phyloP scores from a whole-genome alignment of 805 yeast genomes.

The Sugiyamaella americana region DNA sequence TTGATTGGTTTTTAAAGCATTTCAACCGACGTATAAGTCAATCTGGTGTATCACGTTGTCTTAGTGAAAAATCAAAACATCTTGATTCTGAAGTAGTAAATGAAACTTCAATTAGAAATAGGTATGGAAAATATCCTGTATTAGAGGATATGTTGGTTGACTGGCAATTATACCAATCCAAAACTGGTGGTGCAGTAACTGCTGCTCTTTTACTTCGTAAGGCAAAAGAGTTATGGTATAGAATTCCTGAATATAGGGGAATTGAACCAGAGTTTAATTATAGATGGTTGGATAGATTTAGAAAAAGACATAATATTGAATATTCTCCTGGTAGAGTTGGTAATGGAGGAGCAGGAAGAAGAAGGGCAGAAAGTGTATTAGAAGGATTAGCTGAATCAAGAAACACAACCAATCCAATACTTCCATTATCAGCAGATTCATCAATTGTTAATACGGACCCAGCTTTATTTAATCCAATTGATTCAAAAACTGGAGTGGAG shows the following conservation, averaged over 20 bases:
- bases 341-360: background rate
- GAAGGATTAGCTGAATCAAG: background rate
- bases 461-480: background rate
- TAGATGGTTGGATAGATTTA: slow-evolving; percentile 15
- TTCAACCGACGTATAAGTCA: slow-evolving; percentile 10
- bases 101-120: slow-evolving; percentile 5
- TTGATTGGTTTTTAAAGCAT: slow-evolving; percentile 13
- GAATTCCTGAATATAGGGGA: slow-evolving; percentile 13
- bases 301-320: slow-evolving; percentile 9
- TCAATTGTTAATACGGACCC: background rate
- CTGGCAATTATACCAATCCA: slow-evolving; percentile 10
- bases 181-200: slow-evolving; percentile 7
- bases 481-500: background rate
- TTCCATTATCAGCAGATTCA: background rate
- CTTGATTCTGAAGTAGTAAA: slow-evolving; percentile 9
- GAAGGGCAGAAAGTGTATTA: background rate
- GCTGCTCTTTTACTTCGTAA: slow-evolving; percentile 7
- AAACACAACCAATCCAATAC: background rate
- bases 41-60: slow-evolving; percentile 14
- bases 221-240: slow-evolving; percentile 11
- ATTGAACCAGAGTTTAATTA: slow-evolving; percentile 11
- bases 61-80: slow-evolving; percentile 10
- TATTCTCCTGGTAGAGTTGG: background rate
- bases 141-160: slow-evolving; percentile 12
- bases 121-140: slow-evolving; percentile 12